A percentile compares a stretch with the other conserved stretches of the same genome.
Evolutionary conservation across 257 asterid genomes (phyloP).

Genomic region (Pogostemon cablin): DNA sequence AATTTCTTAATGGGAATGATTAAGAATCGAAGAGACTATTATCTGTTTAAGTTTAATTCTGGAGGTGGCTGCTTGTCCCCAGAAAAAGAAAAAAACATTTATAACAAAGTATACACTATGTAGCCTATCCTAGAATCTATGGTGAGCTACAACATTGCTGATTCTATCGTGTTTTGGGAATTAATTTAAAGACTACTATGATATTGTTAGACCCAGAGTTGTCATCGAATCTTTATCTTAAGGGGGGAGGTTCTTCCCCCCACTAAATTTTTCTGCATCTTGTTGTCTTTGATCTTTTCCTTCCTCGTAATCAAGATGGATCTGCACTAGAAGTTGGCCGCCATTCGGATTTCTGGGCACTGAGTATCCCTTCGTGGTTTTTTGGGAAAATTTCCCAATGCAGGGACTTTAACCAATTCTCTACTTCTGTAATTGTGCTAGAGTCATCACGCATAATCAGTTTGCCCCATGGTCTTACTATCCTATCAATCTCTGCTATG

Average conservation of each 20-base stretch:
- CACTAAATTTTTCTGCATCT: background rate
- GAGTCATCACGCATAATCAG: slow-evolving; percentile 70
- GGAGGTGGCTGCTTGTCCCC: slow-evolving; percentile 5
- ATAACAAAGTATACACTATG: slow-evolving; percentile 18
- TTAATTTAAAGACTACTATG: slow-evolving; percentile 4
- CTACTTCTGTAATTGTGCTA: slow-evolving; percentile 54
- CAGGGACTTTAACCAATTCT: slow-evolving; percentile 66
- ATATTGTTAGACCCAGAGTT: background rate
- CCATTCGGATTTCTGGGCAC: slow-evolving; percentile 78
- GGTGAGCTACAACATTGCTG: slow-evolving; percentile 5
- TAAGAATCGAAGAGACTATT: background rate
- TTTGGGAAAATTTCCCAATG: slow-evolving; percentile 75
- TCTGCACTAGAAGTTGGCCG: slow-evolving; percentile 56
- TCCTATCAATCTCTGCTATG: slow-evolving; percentile 78
- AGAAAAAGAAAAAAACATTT: slow-evolving; percentile 19
- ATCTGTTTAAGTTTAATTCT: slow-evolving; percentile 10
- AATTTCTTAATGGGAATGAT: no score
- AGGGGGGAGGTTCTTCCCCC: background rate
- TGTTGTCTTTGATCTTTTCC: background rate
- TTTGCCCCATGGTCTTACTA: slow-evolving; percentile 81
- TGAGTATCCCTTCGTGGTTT: slow-evolving; percentile 60
- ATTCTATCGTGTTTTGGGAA: slow-evolving; percentile 12
- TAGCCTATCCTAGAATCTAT: slow-evolving; percentile 16
- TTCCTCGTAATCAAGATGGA: slow-evolving; percentile 41
- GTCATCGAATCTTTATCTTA: no score